Evolutionary conservation across 164 flowering plant species (phyloP).

Genomic region (Dillenia suffruticosa): DNA sequence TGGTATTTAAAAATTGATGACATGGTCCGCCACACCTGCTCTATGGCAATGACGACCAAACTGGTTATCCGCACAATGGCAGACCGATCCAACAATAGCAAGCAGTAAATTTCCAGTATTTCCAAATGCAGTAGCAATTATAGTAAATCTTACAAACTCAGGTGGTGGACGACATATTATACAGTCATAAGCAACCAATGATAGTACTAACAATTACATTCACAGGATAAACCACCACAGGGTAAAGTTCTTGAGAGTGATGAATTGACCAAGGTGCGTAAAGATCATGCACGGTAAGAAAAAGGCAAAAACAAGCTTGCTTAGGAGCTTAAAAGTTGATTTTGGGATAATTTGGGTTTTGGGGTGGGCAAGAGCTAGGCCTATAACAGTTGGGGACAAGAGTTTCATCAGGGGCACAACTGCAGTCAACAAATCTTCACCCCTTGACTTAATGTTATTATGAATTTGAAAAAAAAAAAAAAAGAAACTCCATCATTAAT

Average conservation of each 20-base stretch:
- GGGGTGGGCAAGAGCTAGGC: slow-evolving; percentile 70
- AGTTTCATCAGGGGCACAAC: slow-evolving; percentile 80
- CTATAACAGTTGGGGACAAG: slow-evolving; percentile 57
- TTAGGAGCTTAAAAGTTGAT: slow-evolving; percentile 77
- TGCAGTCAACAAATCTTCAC: slow-evolving; percentile 34
- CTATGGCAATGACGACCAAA: slow-evolving; percentile 68
- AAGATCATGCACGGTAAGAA: slow-evolving; percentile 88
- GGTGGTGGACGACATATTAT: slow-evolving; percentile 76
- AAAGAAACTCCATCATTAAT: too few relatives aligned
- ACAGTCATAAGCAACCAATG: slow-evolving; percentile 62
- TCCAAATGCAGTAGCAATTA: slow-evolving; percentile 87
- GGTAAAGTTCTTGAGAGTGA: slow-evolving; percentile 43
- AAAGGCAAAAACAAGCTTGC: slow-evolving; percentile 89
- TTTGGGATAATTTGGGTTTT: slow-evolving; percentile 54
- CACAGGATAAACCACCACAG: slow-evolving; percentile 88
- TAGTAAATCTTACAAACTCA: slow-evolving; percentile 55
- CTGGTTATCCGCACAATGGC: slow-evolving; percentile 56
- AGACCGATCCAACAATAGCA: slow-evolving; percentile 75
- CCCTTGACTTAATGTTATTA: too few relatives aligned
- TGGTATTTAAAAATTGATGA: too few relatives aligned
- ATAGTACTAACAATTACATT: slow-evolving; percentile 66
- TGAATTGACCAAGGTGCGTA: slow-evolving; percentile 58
- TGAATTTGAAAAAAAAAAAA: too few relatives aligned
- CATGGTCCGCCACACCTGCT: slow-evolving; percentile 74
- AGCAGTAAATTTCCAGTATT: slow-evolving; percentile 84